Conservation (phyloP, 108 stramenopile genomes). For the Nitzschia sp. region DNA sequence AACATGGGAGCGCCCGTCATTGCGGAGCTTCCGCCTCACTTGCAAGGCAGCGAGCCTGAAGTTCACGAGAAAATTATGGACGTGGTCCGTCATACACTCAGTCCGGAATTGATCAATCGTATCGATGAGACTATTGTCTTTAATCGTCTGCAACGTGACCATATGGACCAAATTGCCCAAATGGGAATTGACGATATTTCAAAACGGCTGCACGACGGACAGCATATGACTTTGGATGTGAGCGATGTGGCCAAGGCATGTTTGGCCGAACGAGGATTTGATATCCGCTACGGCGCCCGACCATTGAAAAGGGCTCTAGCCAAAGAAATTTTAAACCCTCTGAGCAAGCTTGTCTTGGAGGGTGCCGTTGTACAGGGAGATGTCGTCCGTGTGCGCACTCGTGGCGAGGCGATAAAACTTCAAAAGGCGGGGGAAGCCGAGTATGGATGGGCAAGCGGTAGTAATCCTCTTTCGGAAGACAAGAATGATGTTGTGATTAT, state of each 20-base stretch:
- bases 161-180: conserved; percentile 71
- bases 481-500: conserved; percentile 73
- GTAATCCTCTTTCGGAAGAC: conserved; percentile 38
- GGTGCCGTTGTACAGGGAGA: conserved; percentile 71
- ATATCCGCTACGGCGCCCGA: conserved; percentile 92
- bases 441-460: conserved; percentile 55
- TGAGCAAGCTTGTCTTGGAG: conserved; percentile 74
- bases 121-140: conserved; percentile 77
- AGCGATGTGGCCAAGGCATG: conserved; percentile 55
- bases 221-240: conserved; percentile 69
- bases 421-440: conserved; percentile 30
- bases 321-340: conserved; percentile 85
- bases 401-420: conserved; percentile 63
- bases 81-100: conserved; percentile 63
- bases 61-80: conserved; percentile 65
- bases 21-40: conserved; percentile 58
- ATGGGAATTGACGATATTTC: conserved; percentile 67
- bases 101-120: conserved; percentile 80
- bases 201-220: conserved; percentile 54
- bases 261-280: conserved; percentile 79
- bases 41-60: conserved; percentile 65
- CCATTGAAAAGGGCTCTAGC: conserved; percentile 90
- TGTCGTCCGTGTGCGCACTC: conserved; percentile 61
- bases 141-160: conserved; percentile 70
- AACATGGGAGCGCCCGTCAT: conserved; percentile 77